Base-by-base conservation (phyloP, 2,329 filamentous ascomycete genomes). In the Zalaria sp. region DNA sequence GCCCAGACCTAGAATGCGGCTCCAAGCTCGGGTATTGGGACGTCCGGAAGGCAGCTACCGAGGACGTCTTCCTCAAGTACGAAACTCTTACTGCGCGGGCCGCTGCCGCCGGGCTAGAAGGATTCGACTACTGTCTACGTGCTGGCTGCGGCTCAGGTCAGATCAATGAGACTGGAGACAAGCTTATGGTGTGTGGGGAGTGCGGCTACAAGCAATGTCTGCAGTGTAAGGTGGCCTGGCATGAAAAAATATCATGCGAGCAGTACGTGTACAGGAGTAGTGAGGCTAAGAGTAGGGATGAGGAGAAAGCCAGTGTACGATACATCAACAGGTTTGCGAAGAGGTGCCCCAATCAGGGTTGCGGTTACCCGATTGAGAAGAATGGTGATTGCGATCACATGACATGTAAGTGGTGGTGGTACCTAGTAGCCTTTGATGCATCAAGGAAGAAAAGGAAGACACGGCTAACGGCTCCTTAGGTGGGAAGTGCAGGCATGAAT, bases 101-200 rank as follows among this genome's bases (percentile, higher is more conserved):
- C 7, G 63, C 62, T 7, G 56, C 75, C 41, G 60, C 63, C 11
- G 51, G 57, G 18, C 55, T 66, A 1, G 57, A 62, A 0, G 65
- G 65, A 28, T 77, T 75, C 47, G 53, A 65, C 9, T 75, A 70
- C 67, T 79, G 74, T 48, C 63, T 72, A 1, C 43, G 46, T 5
- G 57, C 68, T 0, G 60, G 57, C 2, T 79, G 75, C 49, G 62
- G 58, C 5, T 66, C 62, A 1, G 73, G 73, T 0, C 72, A 77
- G 47, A 59, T 53, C 3, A 65, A 65, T 10, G 18, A 6, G 3
- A 42, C 48, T 1, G 51, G 50, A 2, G 57, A 62, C 3, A 63
- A 65, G 0, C 67, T 65, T 11, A 65, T 66, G 51, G 43, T 52
- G 4, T 67, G 64, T 44, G 46, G 47, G 3, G 35, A 40, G 2